phyloP scores from a whole-genome alignment of 805 yeast species.

The Metschnikowia borealis region DNA sequence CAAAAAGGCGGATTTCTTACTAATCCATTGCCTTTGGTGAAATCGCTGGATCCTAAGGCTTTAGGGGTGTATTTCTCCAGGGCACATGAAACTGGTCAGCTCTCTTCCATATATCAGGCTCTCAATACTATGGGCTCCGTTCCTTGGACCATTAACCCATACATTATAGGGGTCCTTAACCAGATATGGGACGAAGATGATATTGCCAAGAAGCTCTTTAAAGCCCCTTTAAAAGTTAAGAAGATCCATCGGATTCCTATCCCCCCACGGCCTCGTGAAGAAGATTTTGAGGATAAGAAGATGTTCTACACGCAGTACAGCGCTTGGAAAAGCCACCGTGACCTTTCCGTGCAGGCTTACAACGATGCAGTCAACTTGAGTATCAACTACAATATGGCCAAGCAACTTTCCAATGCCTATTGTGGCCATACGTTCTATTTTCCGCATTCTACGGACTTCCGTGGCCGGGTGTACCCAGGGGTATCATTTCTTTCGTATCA shows the following conservation, averaged over 20 bases:
- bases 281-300: conserved; percentile 3
- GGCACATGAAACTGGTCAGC: conserved; percentile 31
- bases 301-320: neutral
- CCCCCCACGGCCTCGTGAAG: conserved; percentile 1
- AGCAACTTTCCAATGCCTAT: conserved; percentile 21
- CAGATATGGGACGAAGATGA: neutral
- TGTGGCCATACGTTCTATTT: conserved; percentile 35
- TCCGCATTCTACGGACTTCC: conserved; percentile 38
- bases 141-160: conserved; percentile 36
- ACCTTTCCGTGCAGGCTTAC: neutral
- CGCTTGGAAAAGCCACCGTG: conserved; percentile 5
- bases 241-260: neutral
- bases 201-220: conserved; percentile 26
- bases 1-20: conserved; percentile 33
- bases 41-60: conserved; percentile 14
- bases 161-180: conserved; percentile 22
- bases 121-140: conserved; percentile 27
- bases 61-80: conserved; percentile 20
- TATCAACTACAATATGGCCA: conserved; percentile 18
- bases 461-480: conserved; percentile 41
- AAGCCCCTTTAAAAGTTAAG: conserved; percentile 7
- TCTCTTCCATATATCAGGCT: conserved; percentile 26
- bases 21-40: conserved; percentile 23
- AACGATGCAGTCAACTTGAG: conserved; percentile 3
- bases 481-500: conserved; percentile 33